These are phyloP conservation scores for Biscutella auriculata DNA, from an alignment of 441 rosid genomes.

Conservation along the genomic window DNA sequence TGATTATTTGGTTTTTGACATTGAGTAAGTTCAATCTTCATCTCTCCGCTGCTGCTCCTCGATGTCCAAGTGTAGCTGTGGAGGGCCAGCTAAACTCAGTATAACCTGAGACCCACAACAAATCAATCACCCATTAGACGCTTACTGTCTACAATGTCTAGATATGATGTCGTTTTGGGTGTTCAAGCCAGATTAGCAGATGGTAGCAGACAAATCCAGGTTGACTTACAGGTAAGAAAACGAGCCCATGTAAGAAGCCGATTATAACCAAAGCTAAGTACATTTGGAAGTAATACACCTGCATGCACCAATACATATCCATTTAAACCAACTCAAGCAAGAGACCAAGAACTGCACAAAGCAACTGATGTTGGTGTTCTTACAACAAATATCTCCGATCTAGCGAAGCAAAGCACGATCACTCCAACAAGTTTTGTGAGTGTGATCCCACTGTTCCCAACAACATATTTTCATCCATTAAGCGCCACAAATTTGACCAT, in stretches of 20 bases:
- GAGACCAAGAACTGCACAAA: constrained; percentile 4
- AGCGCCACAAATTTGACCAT: constrained; percentile 11
- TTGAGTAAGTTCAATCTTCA: no score
- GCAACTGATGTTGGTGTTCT: constrained; percentile 6
- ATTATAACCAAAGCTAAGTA: constrained; percentile 58
- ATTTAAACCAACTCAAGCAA: constrained; percentile 11
- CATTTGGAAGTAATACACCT: constrained; percentile 74
- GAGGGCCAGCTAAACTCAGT: constrained; percentile 73
- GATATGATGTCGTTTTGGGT: not conserved
- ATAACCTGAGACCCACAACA: constrained; percentile 51
- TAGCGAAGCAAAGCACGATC: constrained; percentile 57
- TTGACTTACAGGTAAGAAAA: constrained; percentile 58
- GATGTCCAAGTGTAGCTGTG: constrained; percentile 24
- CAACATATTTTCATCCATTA: constrained; percentile 7
- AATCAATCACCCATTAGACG: constrained; percentile 3
- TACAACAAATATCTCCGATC: constrained; percentile 71
- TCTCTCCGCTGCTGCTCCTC: constrained; percentile 18
- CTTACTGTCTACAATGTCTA: not conserved
- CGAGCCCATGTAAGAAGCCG: constrained; percentile 66
- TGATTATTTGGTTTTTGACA: no score
- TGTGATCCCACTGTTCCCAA: constrained; percentile 51
- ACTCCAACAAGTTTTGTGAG: constrained; percentile 74
- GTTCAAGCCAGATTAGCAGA: constrained; percentile 14
- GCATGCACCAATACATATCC: constrained; percentile 17
- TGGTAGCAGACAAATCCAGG: constrained; percentile 1